These are phyloP conservation scores for Coemansia sp. DNA, from an alignment of 192 early-diverging fungal genomes.

Conservation along the genomic window DNA sequence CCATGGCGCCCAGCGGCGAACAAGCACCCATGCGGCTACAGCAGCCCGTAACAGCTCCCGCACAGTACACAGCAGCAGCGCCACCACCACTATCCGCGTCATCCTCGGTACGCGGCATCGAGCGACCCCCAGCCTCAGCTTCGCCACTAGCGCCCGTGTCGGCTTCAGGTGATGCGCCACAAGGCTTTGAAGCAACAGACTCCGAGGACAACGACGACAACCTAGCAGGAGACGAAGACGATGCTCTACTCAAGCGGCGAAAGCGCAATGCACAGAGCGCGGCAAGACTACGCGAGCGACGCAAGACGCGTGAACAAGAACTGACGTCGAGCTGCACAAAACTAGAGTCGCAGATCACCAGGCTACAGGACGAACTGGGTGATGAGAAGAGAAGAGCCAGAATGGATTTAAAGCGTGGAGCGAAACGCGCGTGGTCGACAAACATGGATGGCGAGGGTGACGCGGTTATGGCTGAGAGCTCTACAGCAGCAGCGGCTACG, in stretches of 20 bases:
- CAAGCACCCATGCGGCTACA: no score
- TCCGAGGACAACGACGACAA: no score
- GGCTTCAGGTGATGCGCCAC: no score
- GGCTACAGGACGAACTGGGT: slow-evolving; percentile 27
- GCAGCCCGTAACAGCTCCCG: no score
- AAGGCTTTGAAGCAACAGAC: no score
- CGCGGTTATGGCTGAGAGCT: slow-evolving; percentile 2
- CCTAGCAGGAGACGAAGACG: slow-evolving; percentile 19
- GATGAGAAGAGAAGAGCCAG: slow-evolving; percentile 38
- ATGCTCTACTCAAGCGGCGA: slow-evolving; percentile 37
- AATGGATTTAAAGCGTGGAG: slow-evolving; percentile 2
- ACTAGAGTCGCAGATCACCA: slow-evolving; percentile 33
- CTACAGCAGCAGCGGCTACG: not conserved
- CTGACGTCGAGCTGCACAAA: slow-evolving; percentile 24
- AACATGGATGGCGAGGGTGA: slow-evolving; percentile 10
- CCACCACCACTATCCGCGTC: no score
- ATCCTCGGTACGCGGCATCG: no score
- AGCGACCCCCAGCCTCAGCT: no score
- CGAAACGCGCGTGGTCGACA: slow-evolving; percentile 11
- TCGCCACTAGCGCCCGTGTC: no score
- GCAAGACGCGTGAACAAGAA: slow-evolving; percentile 41
- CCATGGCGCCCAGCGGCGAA: no score
- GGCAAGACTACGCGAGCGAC: slow-evolving; percentile 45
- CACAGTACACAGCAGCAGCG: no score
- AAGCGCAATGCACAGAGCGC: slow-evolving; percentile 51